Conservation (phyloP, 106 monocot species). For the Dendrobium nobile region DNA sequence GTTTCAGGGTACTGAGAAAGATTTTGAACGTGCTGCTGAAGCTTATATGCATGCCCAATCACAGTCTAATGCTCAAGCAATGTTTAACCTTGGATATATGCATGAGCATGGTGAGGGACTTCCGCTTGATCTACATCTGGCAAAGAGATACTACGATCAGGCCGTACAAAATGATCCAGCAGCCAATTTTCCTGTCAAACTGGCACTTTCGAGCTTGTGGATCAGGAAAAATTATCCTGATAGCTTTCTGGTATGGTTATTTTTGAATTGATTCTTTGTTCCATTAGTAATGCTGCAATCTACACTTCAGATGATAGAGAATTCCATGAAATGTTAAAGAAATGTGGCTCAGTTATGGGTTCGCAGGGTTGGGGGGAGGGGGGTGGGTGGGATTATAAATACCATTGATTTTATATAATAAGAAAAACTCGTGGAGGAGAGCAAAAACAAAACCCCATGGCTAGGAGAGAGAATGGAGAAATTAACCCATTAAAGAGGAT, state of each 20-base stretch:
- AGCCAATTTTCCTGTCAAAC: constrained; percentile 78
- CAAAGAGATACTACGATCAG: constrained; percentile 93
- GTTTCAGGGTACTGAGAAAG: constrained; percentile 72
- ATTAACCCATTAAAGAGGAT: too few relatives aligned
- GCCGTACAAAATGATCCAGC: constrained; percentile 65
- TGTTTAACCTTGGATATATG: constrained; percentile 99
- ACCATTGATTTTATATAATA: too few relatives aligned
- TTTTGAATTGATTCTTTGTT: constrained; percentile 14
- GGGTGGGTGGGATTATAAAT: too few relatives aligned
- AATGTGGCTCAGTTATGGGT: neutral
- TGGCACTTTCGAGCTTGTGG: constrained; percentile 84
- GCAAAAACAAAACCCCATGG: too few relatives aligned
- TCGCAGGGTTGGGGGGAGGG: too few relatives aligned
- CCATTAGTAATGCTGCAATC: too few relatives aligned
- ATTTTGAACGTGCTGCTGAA: constrained; percentile 89
- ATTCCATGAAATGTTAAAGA: neutral
- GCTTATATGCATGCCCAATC: constrained; percentile 86
- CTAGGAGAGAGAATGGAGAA: too few relatives aligned
- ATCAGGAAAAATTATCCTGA: constrained; percentile 70
- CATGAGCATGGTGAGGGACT: constrained; percentile 95
- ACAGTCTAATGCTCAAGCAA: constrained; percentile 89
- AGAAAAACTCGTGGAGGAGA: too few relatives aligned
- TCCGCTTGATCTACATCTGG: constrained; percentile 89
- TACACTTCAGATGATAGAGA: neutral
- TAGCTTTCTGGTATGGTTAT: constrained; percentile 57